Percentiles rank a stretch among this genome's conserved stretches.
phyloP scores from a whole-genome alignment of 1,284 basidiomycete species.

The Irpex sp. region DNA sequence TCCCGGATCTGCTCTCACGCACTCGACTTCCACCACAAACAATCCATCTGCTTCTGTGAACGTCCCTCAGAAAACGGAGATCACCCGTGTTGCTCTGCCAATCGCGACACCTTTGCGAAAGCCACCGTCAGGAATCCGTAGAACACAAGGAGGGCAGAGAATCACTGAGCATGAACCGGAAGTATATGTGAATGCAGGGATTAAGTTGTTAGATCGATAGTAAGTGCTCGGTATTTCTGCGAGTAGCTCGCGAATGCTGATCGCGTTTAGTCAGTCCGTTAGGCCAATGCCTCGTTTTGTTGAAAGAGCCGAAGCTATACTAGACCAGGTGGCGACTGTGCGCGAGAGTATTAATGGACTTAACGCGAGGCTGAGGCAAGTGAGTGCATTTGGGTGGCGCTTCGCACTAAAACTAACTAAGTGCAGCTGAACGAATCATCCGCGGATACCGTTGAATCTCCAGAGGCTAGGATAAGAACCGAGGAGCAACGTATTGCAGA shows the following conservation, averaged over 20 bases:
- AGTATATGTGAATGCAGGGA: conserved; percentile 67
- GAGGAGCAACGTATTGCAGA: conserved; percentile 58
- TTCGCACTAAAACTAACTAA: conserved; percentile 20
- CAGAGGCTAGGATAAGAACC: conserved; percentile 41
- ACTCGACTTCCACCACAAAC: neutral
- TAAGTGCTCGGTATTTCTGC: conserved; percentile 31
- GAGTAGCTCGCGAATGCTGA: neutral
- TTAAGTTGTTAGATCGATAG: conserved; percentile 74
- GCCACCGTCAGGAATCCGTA: conserved; percentile 31
- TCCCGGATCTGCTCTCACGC: neutral
- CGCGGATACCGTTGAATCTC: conserved; percentile 33
- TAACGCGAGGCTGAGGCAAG: conserved; percentile 49
- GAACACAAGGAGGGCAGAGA: conserved; percentile 38
- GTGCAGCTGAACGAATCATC: conserved; percentile 28
- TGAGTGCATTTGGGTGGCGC: conserved; percentile 28
- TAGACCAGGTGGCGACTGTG: conserved; percentile 49
- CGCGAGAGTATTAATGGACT: conserved; percentile 51
- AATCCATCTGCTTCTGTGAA: neutral
- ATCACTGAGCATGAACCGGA: conserved; percentile 61
- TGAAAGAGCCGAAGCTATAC: conserved; percentile 49
- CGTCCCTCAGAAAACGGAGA: conserved; percentile 33
- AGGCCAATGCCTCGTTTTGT: conserved; percentile 70
- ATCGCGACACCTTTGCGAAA: conserved; percentile 67
- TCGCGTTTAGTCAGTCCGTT: conserved; percentile 47
- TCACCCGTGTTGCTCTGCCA: conserved; percentile 61